phyloP scores from a whole-genome alignment of 1,139 yeast species.

The Pichiaceae sp. region DNA sequence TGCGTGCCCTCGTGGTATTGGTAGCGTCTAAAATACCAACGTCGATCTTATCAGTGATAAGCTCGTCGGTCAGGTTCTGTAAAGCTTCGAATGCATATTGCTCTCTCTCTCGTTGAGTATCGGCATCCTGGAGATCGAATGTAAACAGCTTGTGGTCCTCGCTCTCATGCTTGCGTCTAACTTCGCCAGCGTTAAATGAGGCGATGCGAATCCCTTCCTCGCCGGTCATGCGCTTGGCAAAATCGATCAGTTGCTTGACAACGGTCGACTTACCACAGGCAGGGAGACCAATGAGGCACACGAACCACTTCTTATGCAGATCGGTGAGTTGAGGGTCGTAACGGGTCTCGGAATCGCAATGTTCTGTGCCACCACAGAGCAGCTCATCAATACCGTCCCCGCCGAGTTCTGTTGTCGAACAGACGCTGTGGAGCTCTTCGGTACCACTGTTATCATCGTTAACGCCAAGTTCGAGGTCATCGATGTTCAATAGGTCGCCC shows the following conservation, averaged over 20 bases:
- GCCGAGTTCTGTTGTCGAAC: not conserved
- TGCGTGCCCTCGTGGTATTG: slow-evolving; percentile 48
- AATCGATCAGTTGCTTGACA: slow-evolving; percentile 40
- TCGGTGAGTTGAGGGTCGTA: slow-evolving; percentile 2
- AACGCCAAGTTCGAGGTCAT: slow-evolving; percentile 14
- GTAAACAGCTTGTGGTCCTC: slow-evolving; percentile 28
- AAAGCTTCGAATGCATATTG: slow-evolving; percentile 52
- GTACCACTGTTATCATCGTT: slow-evolving; percentile 2
- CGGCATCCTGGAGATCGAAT: slow-evolving; percentile 38
- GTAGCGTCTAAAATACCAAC: slow-evolving; percentile 64
- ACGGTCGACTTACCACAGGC: slow-evolving; percentile 67
- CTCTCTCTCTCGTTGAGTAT: slow-evolving; percentile 32
- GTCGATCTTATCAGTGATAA: slow-evolving; percentile 36
- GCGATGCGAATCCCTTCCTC: slow-evolving; percentile 25
- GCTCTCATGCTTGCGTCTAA: slow-evolving; percentile 28
- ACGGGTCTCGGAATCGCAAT: slow-evolving; percentile 1
- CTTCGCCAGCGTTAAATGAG: slow-evolving; percentile 50
- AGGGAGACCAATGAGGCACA: slow-evolving; percentile 60
- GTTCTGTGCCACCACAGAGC: not conserved
- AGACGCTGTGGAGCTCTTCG: not conserved
- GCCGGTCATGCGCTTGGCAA: slow-evolving; percentile 23
- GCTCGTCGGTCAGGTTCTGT: slow-evolving; percentile 37
- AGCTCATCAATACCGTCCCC: not conserved
- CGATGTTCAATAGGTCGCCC: slow-evolving; percentile 19
- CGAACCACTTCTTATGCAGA: slow-evolving; percentile 27